Percentiles rank a stretch among this genome's conserved stretches.
Evolutionary conservation across 2,329 filamentous ascomycete species (phyloP).

Genomic region (Fusarium longipes): DNA sequence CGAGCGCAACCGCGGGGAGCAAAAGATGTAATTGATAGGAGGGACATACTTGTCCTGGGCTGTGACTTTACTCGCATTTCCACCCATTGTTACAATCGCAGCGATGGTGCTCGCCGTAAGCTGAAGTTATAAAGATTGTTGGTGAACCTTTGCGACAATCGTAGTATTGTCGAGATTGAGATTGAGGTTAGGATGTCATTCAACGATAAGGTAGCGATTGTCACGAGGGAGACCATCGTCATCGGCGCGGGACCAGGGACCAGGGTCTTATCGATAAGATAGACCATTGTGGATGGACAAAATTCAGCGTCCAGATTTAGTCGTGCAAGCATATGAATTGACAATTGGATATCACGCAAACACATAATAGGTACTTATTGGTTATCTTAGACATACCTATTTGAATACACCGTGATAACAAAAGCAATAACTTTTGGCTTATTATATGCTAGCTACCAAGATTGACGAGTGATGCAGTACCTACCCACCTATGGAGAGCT

Average conservation of each 20-base stretch:
- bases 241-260: constrained; percentile 37
- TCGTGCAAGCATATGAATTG: too few relatives aligned
- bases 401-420: too few relatives aligned
- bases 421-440: too few relatives aligned
- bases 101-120: constrained; percentile 11
- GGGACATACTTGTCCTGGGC: constrained; percentile 82
- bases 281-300: constrained; percentile 10
- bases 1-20: constrained; percentile 31
- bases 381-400: too few relatives aligned
- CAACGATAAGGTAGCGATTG: constrained; percentile 24
- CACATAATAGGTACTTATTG: too few relatives aligned
- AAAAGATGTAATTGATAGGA: constrained; percentile 6
- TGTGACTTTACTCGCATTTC: constrained; percentile 67
- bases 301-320: not conserved
- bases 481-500: too few relatives aligned
- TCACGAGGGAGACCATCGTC: constrained; percentile 47
- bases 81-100: constrained; percentile 59
- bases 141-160: constrained; percentile 2
- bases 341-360: too few relatives aligned
- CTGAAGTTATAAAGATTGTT: not conserved
- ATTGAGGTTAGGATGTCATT: constrained; percentile 2
- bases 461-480: too few relatives aligned
- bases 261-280: constrained; percentile 45
- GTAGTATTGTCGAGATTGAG: not conserved
- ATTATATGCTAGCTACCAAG: too few relatives aligned